Evolutionary conservation across 1,284 basidiomycete genomes (phyloP).

Genomic region (Trichosporon faecale): DNA sequence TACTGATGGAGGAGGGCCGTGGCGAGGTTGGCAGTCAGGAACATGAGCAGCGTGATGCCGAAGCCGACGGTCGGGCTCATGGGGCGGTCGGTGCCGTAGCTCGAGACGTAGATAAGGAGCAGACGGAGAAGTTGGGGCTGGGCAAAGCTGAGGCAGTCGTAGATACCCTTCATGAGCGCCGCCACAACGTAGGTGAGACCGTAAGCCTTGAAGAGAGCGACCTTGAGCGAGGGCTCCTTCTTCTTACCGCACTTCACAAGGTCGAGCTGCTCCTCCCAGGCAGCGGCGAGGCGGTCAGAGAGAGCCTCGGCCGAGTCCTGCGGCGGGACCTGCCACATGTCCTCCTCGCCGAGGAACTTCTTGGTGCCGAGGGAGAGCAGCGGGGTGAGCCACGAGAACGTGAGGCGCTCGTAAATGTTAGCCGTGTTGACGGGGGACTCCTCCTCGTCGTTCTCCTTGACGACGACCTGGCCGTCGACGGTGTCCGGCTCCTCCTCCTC

Average conservation of each 20-base stretch:
- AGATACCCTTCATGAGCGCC: slow-evolving; percentile 65
- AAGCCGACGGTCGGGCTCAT: slow-evolving; percentile 61
- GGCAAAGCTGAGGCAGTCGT: slow-evolving; percentile 76
- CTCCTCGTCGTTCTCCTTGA: slow-evolving; percentile 54
- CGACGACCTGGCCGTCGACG: slow-evolving; percentile 28
- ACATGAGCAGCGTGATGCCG: slow-evolving; percentile 73
- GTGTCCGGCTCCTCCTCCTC: slow-evolving; percentile 46
- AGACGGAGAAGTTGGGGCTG: slow-evolving; percentile 85
- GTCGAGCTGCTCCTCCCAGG: slow-evolving; percentile 52
- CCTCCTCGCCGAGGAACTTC: slow-evolving; percentile 68
- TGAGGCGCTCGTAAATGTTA: slow-evolving; percentile 65
- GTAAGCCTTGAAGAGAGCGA: slow-evolving; percentile 70
- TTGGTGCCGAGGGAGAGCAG: slow-evolving; percentile 43
- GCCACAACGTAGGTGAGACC: slow-evolving; percentile 74
- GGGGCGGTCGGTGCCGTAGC: slow-evolving; percentile 56
- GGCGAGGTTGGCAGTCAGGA: slow-evolving; percentile 68
- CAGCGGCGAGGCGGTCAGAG: slow-evolving; percentile 59
- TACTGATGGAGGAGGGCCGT: slow-evolving; percentile 82
- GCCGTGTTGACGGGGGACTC: slow-evolving; percentile 76
- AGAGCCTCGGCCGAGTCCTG: slow-evolving; percentile 71
- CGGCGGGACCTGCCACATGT: slow-evolving; percentile 66
- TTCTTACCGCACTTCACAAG: slow-evolving; percentile 56
- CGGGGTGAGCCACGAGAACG: slow-evolving; percentile 48
- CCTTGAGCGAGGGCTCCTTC: slow-evolving; percentile 68
- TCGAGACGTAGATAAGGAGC: slow-evolving; percentile 75